Conservation (phyloP, 2,329 filamentous ascomycete species). For the Pseudogymnoascus sp. region DNA sequence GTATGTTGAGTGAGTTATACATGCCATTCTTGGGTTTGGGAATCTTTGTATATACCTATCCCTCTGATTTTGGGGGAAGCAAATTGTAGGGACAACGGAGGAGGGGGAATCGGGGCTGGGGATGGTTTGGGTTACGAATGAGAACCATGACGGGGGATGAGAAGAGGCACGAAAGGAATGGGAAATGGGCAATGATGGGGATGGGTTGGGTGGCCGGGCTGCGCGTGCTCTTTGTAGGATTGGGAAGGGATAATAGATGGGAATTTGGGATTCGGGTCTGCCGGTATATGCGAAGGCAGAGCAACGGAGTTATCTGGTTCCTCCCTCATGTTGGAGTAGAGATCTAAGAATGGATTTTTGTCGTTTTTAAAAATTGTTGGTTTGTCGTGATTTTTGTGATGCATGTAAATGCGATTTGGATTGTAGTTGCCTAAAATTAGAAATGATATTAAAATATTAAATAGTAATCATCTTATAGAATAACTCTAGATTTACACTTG, state of each 20-base stretch:
- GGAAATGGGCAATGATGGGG: not conserved
- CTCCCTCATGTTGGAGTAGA: not conserved
- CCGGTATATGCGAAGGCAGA: slow-evolving; percentile 15
- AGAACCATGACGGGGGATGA: not conserved
- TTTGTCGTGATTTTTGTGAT: not conserved
- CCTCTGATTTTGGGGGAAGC: not conserved
- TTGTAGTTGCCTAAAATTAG: not conserved
- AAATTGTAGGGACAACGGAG: not conserved
- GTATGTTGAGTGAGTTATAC: not conserved
- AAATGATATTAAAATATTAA: too few relatives aligned
- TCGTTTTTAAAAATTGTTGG: not conserved
- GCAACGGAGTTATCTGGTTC: slow-evolving; percentile 33
- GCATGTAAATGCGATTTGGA: not conserved
- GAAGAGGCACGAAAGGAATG: not conserved
- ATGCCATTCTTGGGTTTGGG: not conserved
- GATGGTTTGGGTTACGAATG: not conserved
- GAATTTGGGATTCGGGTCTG: slow-evolving; percentile 18
- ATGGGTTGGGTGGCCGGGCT: slow-evolving; percentile 19
- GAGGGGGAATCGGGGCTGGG: not conserved
- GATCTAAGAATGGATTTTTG: slow-evolving; percentile 5
- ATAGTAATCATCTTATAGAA: too few relatives aligned
- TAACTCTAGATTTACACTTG: too few relatives aligned
- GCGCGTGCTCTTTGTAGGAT: slow-evolving; percentile 29
- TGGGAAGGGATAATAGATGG: slow-evolving; percentile 18
- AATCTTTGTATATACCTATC: slow-evolving; percentile 8